Evolutionary conservation across 2,329 filamentous ascomycete species (phyloP), one percentile per base, ranked within the genome.

Genomic region (Tympanopsis confertula): DNA sequence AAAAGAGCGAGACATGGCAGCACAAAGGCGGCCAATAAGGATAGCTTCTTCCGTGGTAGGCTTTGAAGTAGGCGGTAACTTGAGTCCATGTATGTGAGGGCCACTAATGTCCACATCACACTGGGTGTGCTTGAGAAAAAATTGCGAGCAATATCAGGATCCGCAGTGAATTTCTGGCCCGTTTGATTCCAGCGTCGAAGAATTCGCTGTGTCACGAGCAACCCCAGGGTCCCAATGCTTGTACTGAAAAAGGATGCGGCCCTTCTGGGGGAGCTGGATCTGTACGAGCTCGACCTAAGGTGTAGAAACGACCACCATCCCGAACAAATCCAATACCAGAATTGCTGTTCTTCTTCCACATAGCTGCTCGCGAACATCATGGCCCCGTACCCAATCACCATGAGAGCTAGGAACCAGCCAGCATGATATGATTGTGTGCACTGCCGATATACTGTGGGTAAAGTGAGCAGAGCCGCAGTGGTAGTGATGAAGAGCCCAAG

Each of bases 351-450:
- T 57, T 86, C 81, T 55, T 86, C 81, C 13, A 86, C 79, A 49
- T 80, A 86, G 44, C 78, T 83, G 48, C 74, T 82, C 13, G 79
- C 79, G 52, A 86, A 85, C 79, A 85, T 85, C 62, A 82, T 79
- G 29, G 68, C 51, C 5, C 69, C 66, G 51, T 84, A 82, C 2
- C 63, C 53, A 2, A 69, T 3, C 22, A 13, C 42, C 3, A 65
- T 63, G 18, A 65, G 56, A 7, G 61, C 41, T n/a, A 56, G 41
- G 39, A 69, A 56, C 39, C 48, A 49, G 19, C 41, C 38, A 20
- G 50, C 44, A 29, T 40, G 35, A 20, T 48, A 47, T 3, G 55
- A 42, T 41, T 51, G 22, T 13, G 35, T 17, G 22, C n/a, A 10
- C 28, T 54, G 5, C 47, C 37, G 39, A 33, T 53, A 41, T 17